Percentiles rank a stretch among this genome's conserved stretches.
Conservation (phyloP, 768 basidiomycete species). For the Cystobasidium onofrii region DNA sequence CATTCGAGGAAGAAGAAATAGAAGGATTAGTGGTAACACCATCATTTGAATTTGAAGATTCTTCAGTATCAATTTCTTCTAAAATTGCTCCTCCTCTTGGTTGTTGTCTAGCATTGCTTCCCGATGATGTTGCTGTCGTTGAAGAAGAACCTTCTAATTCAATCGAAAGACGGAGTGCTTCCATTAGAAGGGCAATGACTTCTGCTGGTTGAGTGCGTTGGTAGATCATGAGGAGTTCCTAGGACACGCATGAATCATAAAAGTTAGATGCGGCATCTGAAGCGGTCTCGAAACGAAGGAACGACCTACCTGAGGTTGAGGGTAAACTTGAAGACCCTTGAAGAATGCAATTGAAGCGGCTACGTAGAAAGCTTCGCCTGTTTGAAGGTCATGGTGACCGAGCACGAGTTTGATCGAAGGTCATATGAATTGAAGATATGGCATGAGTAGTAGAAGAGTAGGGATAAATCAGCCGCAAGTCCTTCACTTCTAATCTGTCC, state of each 20-base stretch:
- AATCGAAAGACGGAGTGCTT: constrained; percentile 9
- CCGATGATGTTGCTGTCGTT: too few species aligned
- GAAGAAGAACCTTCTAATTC: neutral
- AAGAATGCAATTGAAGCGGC: constrained; percentile 83
- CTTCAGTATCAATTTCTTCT: constrained; percentile 25
- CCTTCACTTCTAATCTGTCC: too few species aligned
- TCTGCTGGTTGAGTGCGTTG: constrained; percentile 73
- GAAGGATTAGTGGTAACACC: neutral
- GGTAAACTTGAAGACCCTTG: constrained; percentile 87
- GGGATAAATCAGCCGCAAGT: too few species aligned
- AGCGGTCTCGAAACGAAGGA: too few species aligned
- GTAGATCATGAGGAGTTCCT: constrained; percentile 90
- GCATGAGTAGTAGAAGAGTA: too few species aligned
- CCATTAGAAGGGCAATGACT: constrained; percentile 45
- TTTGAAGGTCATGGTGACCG: neutral
- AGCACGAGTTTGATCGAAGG: neutral
- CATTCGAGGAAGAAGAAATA: neutral
- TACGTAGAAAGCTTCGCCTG: constrained; percentile 70
- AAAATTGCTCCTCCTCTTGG: neutral
- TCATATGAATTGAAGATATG: neutral
- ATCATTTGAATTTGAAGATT: neutral
- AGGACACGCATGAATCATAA: constrained; percentile 59
- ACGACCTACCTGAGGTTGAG: constrained; percentile 44
- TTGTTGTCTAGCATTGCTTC: neutral
- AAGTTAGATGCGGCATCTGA: too few species aligned